Percentiles rank a stretch among this genome's conserved stretches.
phyloP scores from a whole-genome alignment of 164 flowering plant species.

The Cinnamomum micranthum region DNA sequence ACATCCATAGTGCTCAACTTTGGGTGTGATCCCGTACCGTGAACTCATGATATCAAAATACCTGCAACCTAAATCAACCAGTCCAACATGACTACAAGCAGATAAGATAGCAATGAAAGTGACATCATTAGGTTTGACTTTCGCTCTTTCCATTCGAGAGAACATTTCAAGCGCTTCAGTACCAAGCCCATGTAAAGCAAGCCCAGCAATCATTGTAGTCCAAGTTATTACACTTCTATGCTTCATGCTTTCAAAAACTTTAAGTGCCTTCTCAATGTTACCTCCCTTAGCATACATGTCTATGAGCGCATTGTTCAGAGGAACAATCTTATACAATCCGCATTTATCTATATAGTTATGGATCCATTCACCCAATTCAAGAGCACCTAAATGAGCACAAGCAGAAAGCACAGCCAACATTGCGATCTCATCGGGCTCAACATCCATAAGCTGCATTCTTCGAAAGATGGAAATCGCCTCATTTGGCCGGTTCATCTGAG shows the following conservation, averaged over 20 bases:
- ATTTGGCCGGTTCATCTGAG: conserved; percentile 30
- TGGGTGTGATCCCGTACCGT: conserved; percentile 38
- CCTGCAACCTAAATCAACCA: conserved; percentile 42
- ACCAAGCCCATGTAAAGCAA: conserved; percentile 62
- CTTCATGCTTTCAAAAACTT: conserved; percentile 46
- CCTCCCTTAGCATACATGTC: conserved; percentile 72
- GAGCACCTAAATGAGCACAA: conserved; percentile 55
- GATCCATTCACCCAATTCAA: conserved; percentile 56
- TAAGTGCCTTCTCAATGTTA: conserved; percentile 37
- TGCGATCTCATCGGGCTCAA: conserved; percentile 56
- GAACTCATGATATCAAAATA: conserved; percentile 42
- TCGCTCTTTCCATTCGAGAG: conserved; percentile 45
- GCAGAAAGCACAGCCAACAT: conserved; percentile 63
- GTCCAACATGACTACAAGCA: conserved; percentile 66
- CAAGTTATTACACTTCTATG: conserved; percentile 50
- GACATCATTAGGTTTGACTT: conserved; percentile 45
- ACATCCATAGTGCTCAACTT: conserved; percentile 68
- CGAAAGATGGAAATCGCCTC: conserved; percentile 49
- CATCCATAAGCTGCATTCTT: conserved; percentile 45
- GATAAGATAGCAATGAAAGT: conserved; percentile 64
- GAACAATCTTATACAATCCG: conserved; percentile 24
- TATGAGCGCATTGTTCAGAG: conserved; percentile 48
- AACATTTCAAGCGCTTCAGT: conserved; percentile 50
- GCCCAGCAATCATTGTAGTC: conserved; percentile 63
- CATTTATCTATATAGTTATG: conserved; percentile 33